Percentiles rank a stretch among this genome's conserved stretches.
phyloP scores from a whole-genome alignment of 352 stramenopile genomes.

The Phytophthora vignae region DNA sequence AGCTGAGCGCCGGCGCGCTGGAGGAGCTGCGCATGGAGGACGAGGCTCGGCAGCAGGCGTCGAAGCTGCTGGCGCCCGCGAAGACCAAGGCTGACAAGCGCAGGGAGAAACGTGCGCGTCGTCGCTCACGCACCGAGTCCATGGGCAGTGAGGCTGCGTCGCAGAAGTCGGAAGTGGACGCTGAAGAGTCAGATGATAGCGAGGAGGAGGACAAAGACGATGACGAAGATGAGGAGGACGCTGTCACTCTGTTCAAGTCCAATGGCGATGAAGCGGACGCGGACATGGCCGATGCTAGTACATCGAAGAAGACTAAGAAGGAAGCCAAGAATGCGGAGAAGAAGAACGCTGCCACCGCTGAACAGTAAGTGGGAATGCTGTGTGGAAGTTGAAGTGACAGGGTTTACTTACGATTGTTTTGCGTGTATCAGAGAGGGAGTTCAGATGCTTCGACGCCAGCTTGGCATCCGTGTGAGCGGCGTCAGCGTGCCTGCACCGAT shows the following conservation, averaged over 20 bases:
- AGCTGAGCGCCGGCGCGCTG: constrained; percentile 81
- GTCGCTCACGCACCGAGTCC: constrained; percentile 49
- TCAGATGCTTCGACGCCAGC: constrained; percentile 73
- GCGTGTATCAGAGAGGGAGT: constrained; percentile 54
- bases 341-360: constrained; percentile 25
- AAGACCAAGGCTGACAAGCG: constrained; percentile 48
- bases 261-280: constrained; percentile 25
- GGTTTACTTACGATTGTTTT: constrained; percentile 1
- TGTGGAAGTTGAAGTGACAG: background rate
- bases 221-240: constrained; percentile 33
- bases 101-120: constrained; percentile 56
- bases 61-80: constrained; percentile 65
- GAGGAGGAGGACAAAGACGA: constrained; percentile 45
- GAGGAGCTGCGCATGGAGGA: constrained; percentile 76
- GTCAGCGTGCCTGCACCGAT: constrained; percentile 75
- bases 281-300: constrained; percentile 10
- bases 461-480: constrained; percentile 83
- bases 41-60: constrained; percentile 74
- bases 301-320: constrained; percentile 29
- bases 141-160: constrained; percentile 38
- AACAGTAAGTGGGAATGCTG: constrained; percentile 31
- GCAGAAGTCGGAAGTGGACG: constrained; percentile 20
- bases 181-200: constrained; percentile 34
- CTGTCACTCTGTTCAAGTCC: constrained; percentile 66
- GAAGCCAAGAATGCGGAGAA: constrained; percentile 40